Percentiles rank a stretch among this genome's conserved stretches.
These are phyloP conservation scores for Vinca major DNA, from an alignment of 305 asterid genomes.

Conservation along the genomic window DNA sequence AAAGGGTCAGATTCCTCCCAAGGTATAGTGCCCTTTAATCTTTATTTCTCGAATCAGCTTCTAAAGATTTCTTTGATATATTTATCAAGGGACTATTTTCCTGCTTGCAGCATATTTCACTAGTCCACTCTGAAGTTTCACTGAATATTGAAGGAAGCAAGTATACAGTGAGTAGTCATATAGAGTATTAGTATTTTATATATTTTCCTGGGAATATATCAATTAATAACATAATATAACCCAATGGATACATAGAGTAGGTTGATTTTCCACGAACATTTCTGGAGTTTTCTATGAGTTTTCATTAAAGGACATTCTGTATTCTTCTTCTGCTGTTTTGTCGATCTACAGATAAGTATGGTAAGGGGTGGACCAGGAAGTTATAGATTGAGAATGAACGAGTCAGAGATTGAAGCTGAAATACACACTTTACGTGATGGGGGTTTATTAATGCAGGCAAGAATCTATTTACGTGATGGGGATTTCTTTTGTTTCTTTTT, in stretches of 20 bases:
- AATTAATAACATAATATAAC: not conserved
- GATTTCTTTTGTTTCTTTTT: not conserved
- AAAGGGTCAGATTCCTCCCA: constrained; percentile 97
- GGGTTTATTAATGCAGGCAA: constrained; percentile 95
- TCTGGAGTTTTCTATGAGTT: not conserved
- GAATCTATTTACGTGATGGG: constrained; percentile 13
- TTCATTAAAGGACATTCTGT: constrained; percentile 7
- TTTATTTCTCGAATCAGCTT: not conserved
- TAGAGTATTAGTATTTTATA: not conserved
- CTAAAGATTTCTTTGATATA: constrained; percentile 8
- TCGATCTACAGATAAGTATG: constrained; percentile 59
- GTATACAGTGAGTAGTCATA: constrained; percentile 63
- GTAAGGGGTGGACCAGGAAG: constrained; percentile 97
- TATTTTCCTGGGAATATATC: not conserved
- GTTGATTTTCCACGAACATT: not conserved
- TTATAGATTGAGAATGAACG: constrained; percentile 71
- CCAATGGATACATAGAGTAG: not conserved
- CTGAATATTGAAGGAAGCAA: constrained; percentile 98
- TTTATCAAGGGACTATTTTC: constrained; percentile 15
- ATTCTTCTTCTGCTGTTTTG: constrained; percentile 13
- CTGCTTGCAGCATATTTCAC: constrained; percentile 84
- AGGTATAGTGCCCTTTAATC: constrained; percentile 35
- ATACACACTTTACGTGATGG: constrained; percentile 98
- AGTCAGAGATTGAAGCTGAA: constrained; percentile 85
- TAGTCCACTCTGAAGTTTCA: constrained; percentile 89